Evolutionary conservation across 441 rosid species (phyloP).

Genomic region (Populus tomentosa): DNA sequence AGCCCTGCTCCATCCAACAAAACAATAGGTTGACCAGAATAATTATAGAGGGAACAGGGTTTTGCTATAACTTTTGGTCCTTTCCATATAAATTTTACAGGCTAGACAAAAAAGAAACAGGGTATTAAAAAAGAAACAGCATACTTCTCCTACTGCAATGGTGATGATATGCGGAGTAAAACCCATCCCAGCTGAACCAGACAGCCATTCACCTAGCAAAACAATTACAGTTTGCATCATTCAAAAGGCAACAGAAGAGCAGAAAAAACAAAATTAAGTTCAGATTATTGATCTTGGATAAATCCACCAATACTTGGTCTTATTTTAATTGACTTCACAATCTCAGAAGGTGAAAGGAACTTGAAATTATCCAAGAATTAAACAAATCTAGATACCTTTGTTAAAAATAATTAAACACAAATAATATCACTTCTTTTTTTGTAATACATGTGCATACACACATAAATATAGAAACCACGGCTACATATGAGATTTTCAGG

Average conservation of each 20-base stretch:
- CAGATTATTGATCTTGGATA: background rate
- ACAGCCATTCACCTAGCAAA: constrained; percentile 51
- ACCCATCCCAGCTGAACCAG: constrained; percentile 56
- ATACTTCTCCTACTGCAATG: constrained; percentile 63
- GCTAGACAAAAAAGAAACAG: background rate
- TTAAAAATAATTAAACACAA: background rate
- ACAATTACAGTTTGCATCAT: constrained; percentile 25
- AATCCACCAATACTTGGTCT: background rate
- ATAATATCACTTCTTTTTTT: background rate
- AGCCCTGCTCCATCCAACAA: background rate
- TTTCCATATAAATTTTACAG: background rate
- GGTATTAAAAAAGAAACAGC: background rate
- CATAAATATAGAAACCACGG: background rate
- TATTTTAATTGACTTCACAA: background rate
- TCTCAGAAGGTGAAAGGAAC: background rate
- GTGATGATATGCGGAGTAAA: constrained; percentile 57
- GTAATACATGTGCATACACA: background rate
- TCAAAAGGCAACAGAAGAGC: constrained; percentile 8
- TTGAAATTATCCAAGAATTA: background rate
- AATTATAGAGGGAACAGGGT: background rate
- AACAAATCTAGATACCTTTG: background rate
- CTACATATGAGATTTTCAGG: background rate
- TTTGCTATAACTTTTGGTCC: background rate
- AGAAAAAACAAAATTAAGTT: background rate
- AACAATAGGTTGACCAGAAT: background rate